phyloP scores from a whole-genome alignment of 176 grass and related monocot species.

The Canna indica region DNA sequence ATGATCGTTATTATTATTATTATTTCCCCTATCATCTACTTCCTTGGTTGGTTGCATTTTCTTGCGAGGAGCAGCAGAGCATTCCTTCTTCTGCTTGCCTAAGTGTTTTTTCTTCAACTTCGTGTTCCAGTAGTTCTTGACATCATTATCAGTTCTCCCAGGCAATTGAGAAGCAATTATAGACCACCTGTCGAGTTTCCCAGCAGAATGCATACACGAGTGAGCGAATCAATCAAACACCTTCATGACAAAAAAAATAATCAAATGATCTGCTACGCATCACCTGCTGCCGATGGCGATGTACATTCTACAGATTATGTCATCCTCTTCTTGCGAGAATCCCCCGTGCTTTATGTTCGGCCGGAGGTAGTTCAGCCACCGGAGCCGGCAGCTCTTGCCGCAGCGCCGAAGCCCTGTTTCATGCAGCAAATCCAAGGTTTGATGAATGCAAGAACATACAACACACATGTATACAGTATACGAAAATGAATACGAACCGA shows the following conservation, averaged over 20 bases:
- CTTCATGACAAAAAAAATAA: not conserved
- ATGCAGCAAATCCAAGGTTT: no score
- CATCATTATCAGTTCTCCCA: not conserved
- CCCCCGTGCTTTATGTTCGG: not conserved
- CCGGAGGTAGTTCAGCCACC: not conserved
- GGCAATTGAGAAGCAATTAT: not conserved
- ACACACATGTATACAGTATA: no score
- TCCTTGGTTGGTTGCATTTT: not conserved
- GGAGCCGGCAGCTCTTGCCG: not conserved
- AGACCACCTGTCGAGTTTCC: not conserved
- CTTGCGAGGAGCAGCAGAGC: not conserved
- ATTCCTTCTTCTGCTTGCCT: not conserved
- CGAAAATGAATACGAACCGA: not conserved
- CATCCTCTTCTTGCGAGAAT: not conserved
- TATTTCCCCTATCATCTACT: no score
- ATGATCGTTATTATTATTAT: no score
- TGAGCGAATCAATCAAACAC: not conserved
- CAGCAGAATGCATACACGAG: no score
- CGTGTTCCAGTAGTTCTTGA: not conserved
- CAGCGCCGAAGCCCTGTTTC: not conserved
- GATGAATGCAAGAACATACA: no score
- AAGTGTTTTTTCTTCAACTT: not conserved
- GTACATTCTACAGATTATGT: not conserved
- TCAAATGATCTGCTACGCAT: not conserved
- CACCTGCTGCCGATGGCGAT: not conserved